Base-by-base conservation (phyloP, 495 filamentous ascomycete genomes). In the Coniosporium apollinis region DNA sequence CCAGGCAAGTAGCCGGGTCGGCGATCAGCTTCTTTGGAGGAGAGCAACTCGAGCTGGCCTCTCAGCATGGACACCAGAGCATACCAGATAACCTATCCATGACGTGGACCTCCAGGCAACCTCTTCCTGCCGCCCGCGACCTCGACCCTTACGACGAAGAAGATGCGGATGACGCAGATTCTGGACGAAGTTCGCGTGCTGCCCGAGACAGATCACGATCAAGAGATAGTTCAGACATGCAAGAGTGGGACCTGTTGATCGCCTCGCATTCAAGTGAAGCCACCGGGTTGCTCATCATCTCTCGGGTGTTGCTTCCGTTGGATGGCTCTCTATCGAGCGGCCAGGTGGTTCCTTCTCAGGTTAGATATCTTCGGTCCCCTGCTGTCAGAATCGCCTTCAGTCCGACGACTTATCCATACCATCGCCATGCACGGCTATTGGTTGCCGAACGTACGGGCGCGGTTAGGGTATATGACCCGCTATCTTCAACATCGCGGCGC, bases 331-430 rank as follows among this genome's bases (percentile, higher is more conserved):
- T 13, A 0, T 19, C 30, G 11, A 31, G 10, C n/a, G 35, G 8
- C 29, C 35, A 14, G 37, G 36, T 22, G 21, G 26, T 14, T 37
- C 38, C 15, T 21, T 45, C 25, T 28, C 30, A 18, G 11, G 13
- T 14, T 21, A 15, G 13, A 37, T 33, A 70, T 46, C 57, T 91
- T 10, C 64, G 74, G 0, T 63, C 69, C 8, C 77, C 77, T 1
- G 72, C 79, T 5, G 65, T 64, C 33, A 66, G 58, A 7, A 70
- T 92, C 35, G 58, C 70, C 1, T 93, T 93, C 57, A 89, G 82
- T 48, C 72, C 80, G 6, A 67, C 69, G 0, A 26, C 65, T 49
- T 63, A 64, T 56, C 51, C 79, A 46, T 50, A 77, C 55, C 43
- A 51, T 6, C 62, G 69, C 14, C 70, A 76, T 44, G 64, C 69